phyloP scores from a whole-genome alignment of 257 asterid genomes.

The Ligustrum vulgare region DNA sequence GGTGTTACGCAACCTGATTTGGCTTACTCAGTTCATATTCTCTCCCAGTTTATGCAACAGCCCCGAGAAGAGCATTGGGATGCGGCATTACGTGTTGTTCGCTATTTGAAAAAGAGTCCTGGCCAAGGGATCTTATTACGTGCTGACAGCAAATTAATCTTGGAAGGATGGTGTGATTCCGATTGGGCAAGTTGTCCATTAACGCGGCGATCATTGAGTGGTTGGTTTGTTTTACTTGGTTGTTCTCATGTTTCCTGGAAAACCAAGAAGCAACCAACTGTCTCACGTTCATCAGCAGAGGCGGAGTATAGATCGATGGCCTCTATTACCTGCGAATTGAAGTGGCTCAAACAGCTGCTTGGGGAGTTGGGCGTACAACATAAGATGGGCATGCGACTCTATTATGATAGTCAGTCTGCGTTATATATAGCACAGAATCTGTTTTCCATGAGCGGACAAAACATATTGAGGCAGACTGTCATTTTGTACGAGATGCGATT shows the following conservation, averaged over 20 bases:
- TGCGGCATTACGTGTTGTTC: constrained; percentile 2
- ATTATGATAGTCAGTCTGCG: too few relatives aligned
- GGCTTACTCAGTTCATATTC: not conserved
- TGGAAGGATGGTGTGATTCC: not conserved
- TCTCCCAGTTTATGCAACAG: constrained; percentile 9
- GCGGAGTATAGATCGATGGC: not conserved
- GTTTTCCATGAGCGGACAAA: not conserved
- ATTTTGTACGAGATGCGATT: constrained; percentile 7
- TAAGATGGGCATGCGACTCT: too few relatives aligned
- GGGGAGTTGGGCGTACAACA: too few relatives aligned
- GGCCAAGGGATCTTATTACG: too few relatives aligned
- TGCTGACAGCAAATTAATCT: not conserved
- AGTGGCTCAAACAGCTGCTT: too few relatives aligned
- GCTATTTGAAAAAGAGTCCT: too few relatives aligned
- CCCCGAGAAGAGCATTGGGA: constrained; percentile 8
- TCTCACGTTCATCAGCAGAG: not conserved
- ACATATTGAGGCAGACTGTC: not conserved
- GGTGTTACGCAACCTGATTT: constrained; percentile 17
- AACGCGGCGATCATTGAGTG: not conserved
- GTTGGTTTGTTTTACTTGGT: not conserved
- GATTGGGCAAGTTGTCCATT: constrained; percentile 14
- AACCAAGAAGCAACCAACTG: not conserved
- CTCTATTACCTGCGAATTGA: not conserved
- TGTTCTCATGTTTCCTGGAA: not conserved
- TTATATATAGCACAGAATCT: too few relatives aligned